Evolutionary conservation across 305 asterid genomes (phyloP).

Genomic region (Fraxinus xanthoxyloides): DNA sequence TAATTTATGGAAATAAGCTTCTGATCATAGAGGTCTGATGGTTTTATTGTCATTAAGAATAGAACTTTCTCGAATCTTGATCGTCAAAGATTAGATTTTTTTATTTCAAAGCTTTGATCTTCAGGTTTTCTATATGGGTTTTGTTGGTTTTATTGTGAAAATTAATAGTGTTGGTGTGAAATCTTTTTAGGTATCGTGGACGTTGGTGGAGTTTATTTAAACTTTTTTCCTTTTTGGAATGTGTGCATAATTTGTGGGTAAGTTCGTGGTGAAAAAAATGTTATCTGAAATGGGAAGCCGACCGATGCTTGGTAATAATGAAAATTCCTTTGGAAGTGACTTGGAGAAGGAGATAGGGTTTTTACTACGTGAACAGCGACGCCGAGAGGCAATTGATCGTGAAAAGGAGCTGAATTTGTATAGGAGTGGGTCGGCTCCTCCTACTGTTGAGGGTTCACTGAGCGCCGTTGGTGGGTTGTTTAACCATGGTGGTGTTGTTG

Average conservation of each 20-base stretch:
- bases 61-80: background rate
- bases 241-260: slow-evolving; percentile 27
- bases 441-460: slow-evolving; percentile 94
- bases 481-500: slow-evolving; percentile 48
- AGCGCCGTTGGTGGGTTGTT: slow-evolving; percentile 92
- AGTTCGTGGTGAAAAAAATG: slow-evolving; percentile 47
- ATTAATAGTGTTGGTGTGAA: slow-evolving; percentile 23
- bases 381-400: slow-evolving; percentile 80
- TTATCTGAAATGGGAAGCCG: slow-evolving; percentile 80
- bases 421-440: slow-evolving; percentile 99
- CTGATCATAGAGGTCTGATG: slow-evolving; percentile 42
- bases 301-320: slow-evolving; percentile 73
- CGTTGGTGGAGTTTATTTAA: slow-evolving; percentile 19
- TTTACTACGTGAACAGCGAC: slow-evolving; percentile 72
- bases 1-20: slow-evolving; percentile 14
- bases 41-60: background rate
- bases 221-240: slow-evolving; percentile 22
- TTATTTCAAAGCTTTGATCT: slow-evolving; percentile 18
- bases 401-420: slow-evolving; percentile 93
- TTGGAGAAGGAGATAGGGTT: slow-evolving; percentile 78
- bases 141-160: slow-evolving; percentile 21
- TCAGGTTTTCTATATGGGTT: slow-evolving; percentile 28
- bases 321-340: slow-evolving; percentile 81
- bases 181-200: slow-evolving; percentile 26
- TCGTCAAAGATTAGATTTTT: slow-evolving; percentile 18